phyloP scores from a whole-genome alignment of 768 basidiomycete species.

The Naganishia onofrii region DNA sequence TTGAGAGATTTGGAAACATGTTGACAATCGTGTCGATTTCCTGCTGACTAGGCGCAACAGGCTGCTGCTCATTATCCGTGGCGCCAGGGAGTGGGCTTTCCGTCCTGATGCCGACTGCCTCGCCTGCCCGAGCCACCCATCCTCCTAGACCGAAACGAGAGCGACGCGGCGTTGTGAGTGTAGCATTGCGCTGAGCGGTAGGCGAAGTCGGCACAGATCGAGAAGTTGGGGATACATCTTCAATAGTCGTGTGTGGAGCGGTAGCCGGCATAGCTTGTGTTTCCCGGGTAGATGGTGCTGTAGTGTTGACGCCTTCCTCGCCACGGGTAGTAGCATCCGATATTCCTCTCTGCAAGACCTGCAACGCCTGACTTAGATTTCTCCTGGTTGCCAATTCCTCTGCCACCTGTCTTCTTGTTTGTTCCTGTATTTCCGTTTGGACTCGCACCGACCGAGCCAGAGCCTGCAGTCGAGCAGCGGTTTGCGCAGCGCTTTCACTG shows the following conservation, averaged over 20 bases:
- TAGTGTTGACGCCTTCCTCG: neutral
- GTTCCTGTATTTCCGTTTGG: neutral
- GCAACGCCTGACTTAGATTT: neutral
- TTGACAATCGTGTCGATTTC: constrained; percentile 58
- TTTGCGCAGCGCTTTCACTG: constrained; percentile 17
- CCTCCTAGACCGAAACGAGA: constrained; percentile 22
- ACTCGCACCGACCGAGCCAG: constrained; percentile 36
- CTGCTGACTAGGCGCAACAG: constrained; percentile 63
- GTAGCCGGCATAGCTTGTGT: neutral
- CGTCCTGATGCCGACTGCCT: constrained; percentile 19
- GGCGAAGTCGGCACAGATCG: neutral
- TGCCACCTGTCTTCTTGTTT: neutral
- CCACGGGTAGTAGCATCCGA: neutral
- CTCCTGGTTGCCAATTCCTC: neutral
- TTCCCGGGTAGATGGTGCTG: neutral
- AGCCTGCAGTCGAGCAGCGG: constrained; percentile 28
- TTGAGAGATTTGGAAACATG: constrained; percentile 79
- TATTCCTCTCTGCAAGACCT: constrained; percentile 1
- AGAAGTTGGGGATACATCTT: neutral
- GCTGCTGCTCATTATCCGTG: neutral
- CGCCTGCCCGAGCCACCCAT: constrained; percentile 15
- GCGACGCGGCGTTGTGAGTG: neutral
- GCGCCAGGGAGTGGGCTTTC: constrained; percentile 12
- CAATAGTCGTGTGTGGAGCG: neutral
- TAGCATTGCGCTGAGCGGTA: neutral